Evolutionary conservation across 1,139 yeast species (phyloP).

Genomic region (Pneumocystis oryctolagi): DNA sequence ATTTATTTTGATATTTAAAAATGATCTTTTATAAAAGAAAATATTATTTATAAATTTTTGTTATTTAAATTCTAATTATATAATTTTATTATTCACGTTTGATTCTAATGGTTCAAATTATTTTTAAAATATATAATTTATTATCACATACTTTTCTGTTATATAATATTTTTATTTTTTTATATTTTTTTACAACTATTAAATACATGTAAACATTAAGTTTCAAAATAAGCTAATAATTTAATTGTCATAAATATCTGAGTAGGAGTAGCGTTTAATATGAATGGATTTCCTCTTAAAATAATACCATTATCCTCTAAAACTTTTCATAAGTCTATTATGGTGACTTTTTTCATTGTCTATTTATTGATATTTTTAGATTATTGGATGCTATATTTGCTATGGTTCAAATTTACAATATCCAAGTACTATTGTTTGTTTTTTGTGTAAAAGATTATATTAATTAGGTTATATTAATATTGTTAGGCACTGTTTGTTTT

Average conservation of each 20-base stretch:
- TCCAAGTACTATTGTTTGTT: slow-evolving; percentile 13
- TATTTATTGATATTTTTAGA: not conserved
- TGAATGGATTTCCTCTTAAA: not conserved
- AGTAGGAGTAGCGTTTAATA: not conserved
- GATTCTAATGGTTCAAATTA: too few species aligned
- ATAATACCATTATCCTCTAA: not conserved
- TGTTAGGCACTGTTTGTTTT: slow-evolving; percentile 12
- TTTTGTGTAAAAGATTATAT: slow-evolving; percentile 10
- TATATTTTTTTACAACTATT: not conserved
- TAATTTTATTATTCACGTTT: too few species aligned
- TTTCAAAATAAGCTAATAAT: not conserved
- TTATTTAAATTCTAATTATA: too few species aligned
- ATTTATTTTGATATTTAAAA: too few species aligned
- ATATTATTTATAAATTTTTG: too few species aligned
- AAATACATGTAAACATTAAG: not conserved
- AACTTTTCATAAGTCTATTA: not conserved
- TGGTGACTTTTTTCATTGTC: not conserved
- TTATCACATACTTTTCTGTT: not conserved
- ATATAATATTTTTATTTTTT: not conserved
- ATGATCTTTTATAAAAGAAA: too few species aligned
- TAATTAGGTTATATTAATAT: not conserved
- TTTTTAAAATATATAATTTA: too few species aligned
- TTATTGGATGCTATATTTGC: slow-evolving; percentile 12
- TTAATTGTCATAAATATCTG: not conserved
- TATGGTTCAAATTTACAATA: slow-evolving; percentile 14